These are phyloP conservation scores for Fimicolochytrium jonesii DNA, from an alignment of 192 early-diverging fungal species.

Conservation along the genomic window DNA sequence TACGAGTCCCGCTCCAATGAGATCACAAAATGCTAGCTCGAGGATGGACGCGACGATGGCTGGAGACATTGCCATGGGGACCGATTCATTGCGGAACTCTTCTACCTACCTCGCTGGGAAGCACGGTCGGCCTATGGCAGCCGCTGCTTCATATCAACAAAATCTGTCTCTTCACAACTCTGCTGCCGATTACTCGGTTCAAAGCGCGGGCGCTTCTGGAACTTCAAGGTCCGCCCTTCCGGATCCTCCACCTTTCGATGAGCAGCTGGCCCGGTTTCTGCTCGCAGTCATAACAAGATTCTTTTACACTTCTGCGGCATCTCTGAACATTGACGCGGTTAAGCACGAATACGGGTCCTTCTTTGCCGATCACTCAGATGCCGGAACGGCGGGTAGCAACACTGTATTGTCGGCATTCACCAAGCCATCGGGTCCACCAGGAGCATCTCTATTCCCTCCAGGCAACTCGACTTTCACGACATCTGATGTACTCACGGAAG, in stretches of 20 bases:
- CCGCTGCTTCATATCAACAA: not conserved
- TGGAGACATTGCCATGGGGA: no score
- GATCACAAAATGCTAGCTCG: not conserved
- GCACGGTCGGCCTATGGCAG: no score
- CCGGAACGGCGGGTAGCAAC: constrained; percentile 12
- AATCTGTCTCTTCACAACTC: constrained; percentile 10
- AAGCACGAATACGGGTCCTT: constrained; percentile 27
- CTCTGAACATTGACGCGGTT: constrained; percentile 45
- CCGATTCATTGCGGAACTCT: no score
- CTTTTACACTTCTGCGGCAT: constrained; percentile 47
- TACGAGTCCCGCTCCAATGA: no score
- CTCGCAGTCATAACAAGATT: constrained; percentile 59
- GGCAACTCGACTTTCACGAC: constrained; percentile 18
- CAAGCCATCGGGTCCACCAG: no score
- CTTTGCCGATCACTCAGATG: constrained; percentile 15
- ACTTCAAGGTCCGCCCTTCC: constrained; percentile 18
- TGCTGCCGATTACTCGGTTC: constrained; percentile 14
- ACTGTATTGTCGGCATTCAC: no score
- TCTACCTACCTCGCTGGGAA: no score
- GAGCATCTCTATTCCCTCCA: no score
- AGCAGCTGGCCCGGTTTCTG: constrained; percentile 62
- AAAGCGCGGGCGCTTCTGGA: constrained; percentile 4
- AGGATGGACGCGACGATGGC: not conserved
- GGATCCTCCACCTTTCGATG: constrained; percentile 77
- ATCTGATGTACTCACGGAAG: constrained; percentile 47